These are phyloP conservation scores for Leccinellum rugosiceps DNA, from an alignment of 768 basidiomycete species.

Conservation along the genomic window DNA sequence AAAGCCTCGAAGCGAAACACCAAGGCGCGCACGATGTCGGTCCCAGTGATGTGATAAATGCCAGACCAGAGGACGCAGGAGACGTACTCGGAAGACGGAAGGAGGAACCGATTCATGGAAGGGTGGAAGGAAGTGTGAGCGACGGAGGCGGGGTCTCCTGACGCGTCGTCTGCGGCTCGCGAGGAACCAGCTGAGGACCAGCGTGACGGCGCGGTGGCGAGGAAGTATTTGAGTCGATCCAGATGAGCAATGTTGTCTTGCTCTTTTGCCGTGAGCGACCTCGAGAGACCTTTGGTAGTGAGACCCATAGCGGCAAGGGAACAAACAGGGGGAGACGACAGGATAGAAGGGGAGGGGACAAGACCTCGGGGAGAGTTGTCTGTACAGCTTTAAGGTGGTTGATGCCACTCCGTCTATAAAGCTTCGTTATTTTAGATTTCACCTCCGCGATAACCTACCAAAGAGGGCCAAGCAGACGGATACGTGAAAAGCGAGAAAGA, in stretches of 20 bases:
- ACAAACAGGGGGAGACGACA: background rate
- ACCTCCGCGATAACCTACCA: constrained; percentile 25
- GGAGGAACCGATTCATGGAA: constrained; percentile 78
- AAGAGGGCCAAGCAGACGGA: constrained; percentile 18
- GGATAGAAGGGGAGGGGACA: background rate
- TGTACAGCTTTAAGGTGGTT: constrained; percentile 16
- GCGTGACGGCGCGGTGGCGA: constrained; percentile 77
- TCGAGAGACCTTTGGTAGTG: constrained; percentile 25
- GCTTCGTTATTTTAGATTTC: constrained; percentile 16
- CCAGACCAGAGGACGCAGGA: constrained; percentile 92
- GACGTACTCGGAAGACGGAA: constrained; percentile 86
- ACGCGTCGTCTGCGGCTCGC: constrained; percentile 16
- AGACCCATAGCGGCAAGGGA: constrained; percentile 26
- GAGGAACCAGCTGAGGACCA: constrained; percentile 50
- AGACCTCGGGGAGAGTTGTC: constrained; percentile 12
- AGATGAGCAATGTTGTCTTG: constrained; percentile 71
- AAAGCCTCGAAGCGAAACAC: constrained; percentile 95
- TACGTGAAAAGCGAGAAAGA: constrained; percentile 11
- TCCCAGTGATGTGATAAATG: constrained; percentile 92
- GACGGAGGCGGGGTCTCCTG: constrained; percentile 22
- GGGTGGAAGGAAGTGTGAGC: constrained; percentile 61
- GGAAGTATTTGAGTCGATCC: constrained; percentile 84
- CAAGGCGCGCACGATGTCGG: constrained; percentile 92
- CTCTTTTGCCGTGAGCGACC: constrained; percentile 62
- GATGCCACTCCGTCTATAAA: constrained; percentile 26